These are phyloP conservation scores for Penicillium paneum DNA, from an alignment of 2,329 filamentous ascomycete species.

Conservation along the genomic window DNA sequence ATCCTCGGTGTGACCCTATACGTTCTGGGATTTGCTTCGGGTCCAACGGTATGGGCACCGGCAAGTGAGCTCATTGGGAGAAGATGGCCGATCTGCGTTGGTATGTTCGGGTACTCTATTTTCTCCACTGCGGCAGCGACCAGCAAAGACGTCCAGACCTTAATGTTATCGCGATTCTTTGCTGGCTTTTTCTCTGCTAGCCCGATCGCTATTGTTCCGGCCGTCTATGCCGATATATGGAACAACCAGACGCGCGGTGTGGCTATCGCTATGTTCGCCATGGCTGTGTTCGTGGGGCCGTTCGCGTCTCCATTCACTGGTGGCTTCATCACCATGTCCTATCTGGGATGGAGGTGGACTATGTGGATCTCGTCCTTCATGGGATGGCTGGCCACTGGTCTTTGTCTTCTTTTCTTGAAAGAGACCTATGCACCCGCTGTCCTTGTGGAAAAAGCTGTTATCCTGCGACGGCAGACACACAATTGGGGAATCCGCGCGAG, in stretches of 20 bases:
- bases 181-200: constrained; percentile 47
- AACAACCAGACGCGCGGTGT: constrained; percentile 45
- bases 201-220: constrained; percentile 45
- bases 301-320: constrained; percentile 51
- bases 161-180: constrained; percentile 49
- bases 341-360: constrained; percentile 53
- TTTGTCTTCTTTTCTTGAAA: constrained; percentile 45
- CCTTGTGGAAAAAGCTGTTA: constrained; percentile 41
- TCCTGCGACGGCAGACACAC: constrained; percentile 52
- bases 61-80: constrained; percentile 60
- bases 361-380: constrained; percentile 54
- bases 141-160: constrained; percentile 40
- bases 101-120: constrained; percentile 43
- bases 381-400: constrained; percentile 47
- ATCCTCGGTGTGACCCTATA: constrained; percentile 50
- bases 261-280: constrained; percentile 50
- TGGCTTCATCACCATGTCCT: constrained; percentile 50
- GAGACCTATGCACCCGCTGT: constrained; percentile 54
- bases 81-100: constrained; percentile 50
- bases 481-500: constrained; percentile 61
- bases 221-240: constrained; percentile 51
- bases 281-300: constrained; percentile 51
- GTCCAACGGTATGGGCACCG: constrained; percentile 62
- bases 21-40: constrained; percentile 55
- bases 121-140: constrained; percentile 49